Base-by-base conservation (phyloP, 305 asterid genomes). In the Plantago coronopus region DNA sequence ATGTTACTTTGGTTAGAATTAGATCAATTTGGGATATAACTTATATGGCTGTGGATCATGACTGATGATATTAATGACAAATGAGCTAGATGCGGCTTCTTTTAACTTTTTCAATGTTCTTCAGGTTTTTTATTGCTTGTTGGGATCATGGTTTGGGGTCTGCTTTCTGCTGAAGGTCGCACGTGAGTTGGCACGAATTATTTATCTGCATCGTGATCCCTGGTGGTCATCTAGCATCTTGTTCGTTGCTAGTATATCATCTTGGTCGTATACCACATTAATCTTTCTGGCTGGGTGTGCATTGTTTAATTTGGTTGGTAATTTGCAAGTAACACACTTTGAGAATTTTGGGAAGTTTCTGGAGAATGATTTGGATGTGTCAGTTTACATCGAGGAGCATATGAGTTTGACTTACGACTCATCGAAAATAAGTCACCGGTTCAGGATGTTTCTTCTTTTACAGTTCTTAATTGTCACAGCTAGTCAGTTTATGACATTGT, bases 351-450 rank as follows among this genome's bases (percentile, higher is more conserved):
- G 87, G 57, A 74, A 84, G 48, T 70, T 87, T 57, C 78, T 84
- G 49, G 96, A 87, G 72, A 76, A 47, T 34, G 89, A 85, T 80
- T 57, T 73, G 78, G 91, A 84, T 64, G 78, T 84, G 55, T 83
- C 86, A 10, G 71, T 76, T 69, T 81, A 80, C 76, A 83, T 87
- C 4, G 83, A 87, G 67, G 96, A 85, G 70, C 94, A 87, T 78
- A 78, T 79, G 87, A 78, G 57, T 54, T 81, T 87, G n/a, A 73
- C 80, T 15, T 53, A 73, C 27, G 79, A 75, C 70, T 65, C 83
- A 14, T 87, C 96, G 3, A 87, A 83, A 74, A 83, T 87, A 72
- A 87, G 94, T 64, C 96, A 85, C 69, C 74, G 91, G 64, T 87
- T 87, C 61, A 73, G 94, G 50, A 60, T 81, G 44, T 87, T 83